phyloP scores from a whole-genome alignment of 176 grass and related monocot genomes.

The Phoenix dactylifera region DNA sequence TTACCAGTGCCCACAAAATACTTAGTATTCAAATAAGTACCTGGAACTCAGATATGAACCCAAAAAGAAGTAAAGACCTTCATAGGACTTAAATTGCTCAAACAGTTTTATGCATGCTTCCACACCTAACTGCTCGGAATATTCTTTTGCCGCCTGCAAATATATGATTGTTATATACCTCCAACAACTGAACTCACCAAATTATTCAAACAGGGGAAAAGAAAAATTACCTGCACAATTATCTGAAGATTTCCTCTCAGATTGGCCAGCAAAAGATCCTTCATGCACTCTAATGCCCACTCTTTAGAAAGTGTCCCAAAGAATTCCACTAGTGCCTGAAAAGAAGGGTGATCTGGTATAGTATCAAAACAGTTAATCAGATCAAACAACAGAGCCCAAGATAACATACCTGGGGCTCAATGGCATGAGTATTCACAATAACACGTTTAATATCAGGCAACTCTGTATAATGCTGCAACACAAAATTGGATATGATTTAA shows the following conservation, averaged over 20 bases:
- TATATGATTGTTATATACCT: background rate
- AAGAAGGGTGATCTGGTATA: background rate
- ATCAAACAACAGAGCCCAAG: conserved; percentile 5
- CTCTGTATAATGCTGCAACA: conserved; percentile 79
- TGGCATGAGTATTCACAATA: conserved; percentile 96
- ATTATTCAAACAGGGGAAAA: background rate
- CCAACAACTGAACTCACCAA: background rate
- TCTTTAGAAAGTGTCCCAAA: conserved; percentile 88
- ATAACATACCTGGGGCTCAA: conserved; percentile 83
- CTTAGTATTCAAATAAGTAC: conserved; percentile 29
- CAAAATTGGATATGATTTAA: conserved; percentile 12
- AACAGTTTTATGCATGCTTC: conserved; percentile 88
- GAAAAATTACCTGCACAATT: conserved; percentile 72
- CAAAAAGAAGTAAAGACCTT: conserved; percentile 98
- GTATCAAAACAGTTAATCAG: background rate
- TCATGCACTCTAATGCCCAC: conserved; percentile 99
- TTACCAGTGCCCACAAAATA: no score
- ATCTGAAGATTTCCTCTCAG: conserved; percentile 95
- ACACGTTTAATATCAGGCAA: conserved; percentile 91
- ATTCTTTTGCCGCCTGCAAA: conserved; percentile 82
- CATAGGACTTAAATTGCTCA: conserved; percentile 98
- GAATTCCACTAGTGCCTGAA: conserved; percentile 88
- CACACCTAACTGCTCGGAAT: conserved; percentile 81
- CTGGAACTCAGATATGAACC: conserved; percentile 94
- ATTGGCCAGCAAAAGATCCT: conserved; percentile 86